A percentile compares a stretch with the other conserved stretches of the same genome.
These are phyloP conservation scores for Reticulascus tulasneorum DNA, from an alignment of 2,329 filamentous ascomycete species.

Conservation along the genomic window DNA sequence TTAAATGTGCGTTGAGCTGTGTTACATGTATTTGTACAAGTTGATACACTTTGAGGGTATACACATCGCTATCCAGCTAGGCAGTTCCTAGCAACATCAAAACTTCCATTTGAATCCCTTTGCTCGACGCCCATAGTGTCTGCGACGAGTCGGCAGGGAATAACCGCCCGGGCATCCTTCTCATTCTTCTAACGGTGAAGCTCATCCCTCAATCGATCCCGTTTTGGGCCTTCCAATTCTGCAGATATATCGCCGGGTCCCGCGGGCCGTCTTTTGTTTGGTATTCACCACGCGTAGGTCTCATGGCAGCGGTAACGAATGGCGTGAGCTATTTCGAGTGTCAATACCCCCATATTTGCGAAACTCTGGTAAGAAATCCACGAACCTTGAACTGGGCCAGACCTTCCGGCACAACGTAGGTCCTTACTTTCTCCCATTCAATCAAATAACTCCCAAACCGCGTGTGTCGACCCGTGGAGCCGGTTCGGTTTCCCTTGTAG, in stretches of 20 bases:
- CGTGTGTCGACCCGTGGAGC: conserved; percentile 81
- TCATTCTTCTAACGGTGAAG: not conserved
- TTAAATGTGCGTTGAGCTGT: too few relatives aligned
- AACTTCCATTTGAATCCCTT: not conserved
- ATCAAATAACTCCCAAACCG: conserved; percentile 80
- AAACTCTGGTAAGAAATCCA: not conserved
- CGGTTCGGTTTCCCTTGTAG: conserved; percentile 94
- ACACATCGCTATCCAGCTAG: too few relatives aligned
- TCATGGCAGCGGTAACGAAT: conserved; percentile 65
- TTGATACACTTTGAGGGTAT: too few relatives aligned
- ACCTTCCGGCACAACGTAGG: conserved; percentile 74
- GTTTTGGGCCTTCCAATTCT: conserved; percentile 66
- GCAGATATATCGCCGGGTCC: conserved; percentile 58
- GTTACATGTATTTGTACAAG: too few relatives aligned
- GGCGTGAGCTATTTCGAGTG: conserved; percentile 63
- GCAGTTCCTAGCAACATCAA: too few relatives aligned
- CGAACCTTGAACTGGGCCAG: conserved; percentile 69
- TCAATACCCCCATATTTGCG: not conserved
- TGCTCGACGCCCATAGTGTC: not conserved
- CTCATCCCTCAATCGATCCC: conserved; percentile 46
- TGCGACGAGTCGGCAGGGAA: too few relatives aligned
- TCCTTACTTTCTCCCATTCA: conserved; percentile 84
- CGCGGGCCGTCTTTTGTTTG: conserved; percentile 52
- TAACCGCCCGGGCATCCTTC: too few relatives aligned
- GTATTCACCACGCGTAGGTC: conserved; percentile 49